Evolutionary conservation across 495 filamentous ascomycete genomes (phyloP).

Genomic region (Tricharina praecox): DNA sequence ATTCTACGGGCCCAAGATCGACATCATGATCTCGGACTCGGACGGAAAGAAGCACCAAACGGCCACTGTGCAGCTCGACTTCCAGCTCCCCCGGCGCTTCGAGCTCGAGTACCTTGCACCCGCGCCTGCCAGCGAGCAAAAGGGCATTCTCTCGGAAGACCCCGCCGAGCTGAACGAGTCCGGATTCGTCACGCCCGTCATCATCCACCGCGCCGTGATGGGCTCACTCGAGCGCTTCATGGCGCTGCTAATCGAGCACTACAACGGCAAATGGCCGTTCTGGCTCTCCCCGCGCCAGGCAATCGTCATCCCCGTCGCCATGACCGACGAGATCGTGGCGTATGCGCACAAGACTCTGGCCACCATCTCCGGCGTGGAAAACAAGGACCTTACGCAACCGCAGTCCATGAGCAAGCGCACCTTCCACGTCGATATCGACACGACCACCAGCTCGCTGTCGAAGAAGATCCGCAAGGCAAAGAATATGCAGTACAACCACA

Average conservation of each 20-base stretch:
- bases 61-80: slow-evolving; percentile 84
- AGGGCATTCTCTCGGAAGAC: slow-evolving; percentile 34
- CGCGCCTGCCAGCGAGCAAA: slow-evolving; percentile 49
- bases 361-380: slow-evolving; percentile 30
- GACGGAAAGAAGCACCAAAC: slow-evolving; percentile 83
- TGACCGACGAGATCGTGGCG: slow-evolving; percentile 36
- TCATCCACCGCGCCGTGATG: slow-evolving; percentile 77
- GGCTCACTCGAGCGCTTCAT: slow-evolving; percentile 77
- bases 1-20: slow-evolving; percentile 93
- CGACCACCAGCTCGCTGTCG: slow-evolving; percentile 39
- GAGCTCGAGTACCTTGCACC: slow-evolving; percentile 58
- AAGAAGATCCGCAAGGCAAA: slow-evolving; percentile 61
- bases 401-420: slow-evolving; percentile 32
- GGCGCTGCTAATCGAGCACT: slow-evolving; percentile 72
- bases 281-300: slow-evolving; percentile 78
- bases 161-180: slow-evolving; percentile 30
- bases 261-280: slow-evolving; percentile 70
- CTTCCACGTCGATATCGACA: slow-evolving; percentile 58
- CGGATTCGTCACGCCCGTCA: slow-evolving; percentile 54
- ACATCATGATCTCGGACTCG: slow-evolving; percentile 66
- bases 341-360: slow-evolving; percentile 37
- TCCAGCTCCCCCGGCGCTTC: slow-evolving; percentile 79
- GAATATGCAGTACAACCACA: slow-evolving; percentile 52
- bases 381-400: slow-evolving; percentile 18
- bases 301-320: slow-evolving; percentile 59